phyloP scores from a whole-genome alignment of 495 filamentous ascomycete genomes.

The Annulohypoxylon nitens region DNA sequence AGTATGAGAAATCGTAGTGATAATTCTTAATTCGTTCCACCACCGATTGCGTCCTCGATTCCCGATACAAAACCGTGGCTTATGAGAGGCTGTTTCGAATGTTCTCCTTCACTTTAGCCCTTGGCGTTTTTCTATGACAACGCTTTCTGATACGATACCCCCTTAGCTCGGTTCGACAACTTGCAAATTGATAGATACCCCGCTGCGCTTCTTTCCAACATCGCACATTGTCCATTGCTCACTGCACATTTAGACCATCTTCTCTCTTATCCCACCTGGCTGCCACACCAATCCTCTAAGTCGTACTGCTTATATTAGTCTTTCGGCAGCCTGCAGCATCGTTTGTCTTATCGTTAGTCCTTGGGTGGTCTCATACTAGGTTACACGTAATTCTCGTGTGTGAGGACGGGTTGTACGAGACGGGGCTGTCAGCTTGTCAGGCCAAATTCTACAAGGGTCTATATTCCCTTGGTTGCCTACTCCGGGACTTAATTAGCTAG shows the following conservation, averaged over 20 bases:
- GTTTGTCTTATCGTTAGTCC: conserved; percentile 32
- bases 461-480: conserved; percentile 16
- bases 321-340: conserved; percentile 45
- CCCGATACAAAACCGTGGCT: neutral
- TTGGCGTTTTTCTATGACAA: conserved; percentile 27
- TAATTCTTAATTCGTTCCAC: conserved; percentile 35
- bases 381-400: conserved; percentile 27
- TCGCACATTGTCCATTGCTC: neutral
- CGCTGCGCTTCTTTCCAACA: conserved; percentile 23
- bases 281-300: conserved; percentile 35
- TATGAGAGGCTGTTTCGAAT: neutral
- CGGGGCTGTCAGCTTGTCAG: conserved; percentile 29
- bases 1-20: conserved; percentile 37
- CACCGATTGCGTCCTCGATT: neutral
- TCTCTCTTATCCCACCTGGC: conserved; percentile 15
- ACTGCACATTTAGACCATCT: conserved; percentile 1
- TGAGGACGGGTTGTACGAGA: conserved; percentile 33
- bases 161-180: conserved; percentile 40
- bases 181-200: conserved; percentile 33
- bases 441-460: conserved; percentile 26
- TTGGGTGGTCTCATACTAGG: conserved; percentile 29
- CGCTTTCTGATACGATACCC: conserved; percentile 13
- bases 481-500: conserved; percentile 26
- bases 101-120: neutral
- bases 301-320: conserved; percentile 35